Evolutionary conservation across 257 asterid species (phyloP), one percentile per base, ranked within the genome.

Genomic region (Solanum okadae): DNA sequence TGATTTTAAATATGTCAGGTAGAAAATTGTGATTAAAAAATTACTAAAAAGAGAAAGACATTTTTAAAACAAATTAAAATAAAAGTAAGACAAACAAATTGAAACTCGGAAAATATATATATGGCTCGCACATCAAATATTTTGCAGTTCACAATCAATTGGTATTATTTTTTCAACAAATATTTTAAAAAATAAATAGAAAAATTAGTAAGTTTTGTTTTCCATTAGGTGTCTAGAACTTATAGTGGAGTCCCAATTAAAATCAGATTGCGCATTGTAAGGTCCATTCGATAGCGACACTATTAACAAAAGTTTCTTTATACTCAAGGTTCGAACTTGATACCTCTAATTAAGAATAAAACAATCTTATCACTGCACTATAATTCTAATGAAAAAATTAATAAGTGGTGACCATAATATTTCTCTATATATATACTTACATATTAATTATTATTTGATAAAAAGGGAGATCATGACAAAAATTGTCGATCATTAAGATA

Each of bases 281-380:
- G 5, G 11, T 20, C 1, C n/a, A 56, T 56, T 56, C 65, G 25
- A 7, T 18, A 7, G 5, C 0, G 0, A 20, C 2, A 20, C 2
- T 0, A 2, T 0, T 16, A 56, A 20, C 4, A 18, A 1, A 56
- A 18, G 4, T 20, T 56, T 1, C 1, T 20, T 7, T 1, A 56
- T 56, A 56, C 1, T 7, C 25, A 56, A 18, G 9, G 0, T 7
- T 56, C 1, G 2, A 7, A 7, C 11, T 20, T 7, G 10, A 56
- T 18, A 56, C 5, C 2, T 56, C 4, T 56, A 18, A 18, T 56
- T 56, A 56, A 3, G 1, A 18, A 20, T 56, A 56, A 56, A 56
- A 56, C 0, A 18, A 18, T 56, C 4, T 6, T 6, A 56, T 18
- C 4, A 56, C 2, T 1, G 1, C 10, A 6, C 2, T 6, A 6